Base-by-base conservation (phyloP, 345 rosid species). In the Populus ilicifolia region DNA sequence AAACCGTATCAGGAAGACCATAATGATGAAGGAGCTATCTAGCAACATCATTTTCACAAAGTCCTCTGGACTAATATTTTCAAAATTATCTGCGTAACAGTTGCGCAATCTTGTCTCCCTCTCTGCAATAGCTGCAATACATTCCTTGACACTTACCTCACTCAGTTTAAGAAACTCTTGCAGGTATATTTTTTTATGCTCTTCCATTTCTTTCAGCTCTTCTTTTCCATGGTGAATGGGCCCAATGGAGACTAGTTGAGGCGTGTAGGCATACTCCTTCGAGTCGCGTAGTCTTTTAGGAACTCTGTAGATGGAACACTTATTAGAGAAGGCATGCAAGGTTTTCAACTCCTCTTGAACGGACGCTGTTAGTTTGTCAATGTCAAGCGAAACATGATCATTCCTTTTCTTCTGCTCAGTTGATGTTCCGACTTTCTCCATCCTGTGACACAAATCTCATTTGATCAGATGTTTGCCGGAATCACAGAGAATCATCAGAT, bases 291-390 rank as follows among this genome's bases (percentile, higher is more conserved):
- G 50, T 62, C 75, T 33, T 23, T 71, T 71, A 29, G 80, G 80
- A 33, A 78, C 80, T 64, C 75, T 71, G 33, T 78, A 78, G 14
- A 78, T 71, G 21, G 75, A 78, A 21, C 78, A 41, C 8, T 64
- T 20, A 6, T 30, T 0, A 6, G 78, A 75, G 38, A 75, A 43
- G 23, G 66, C 39, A 38, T 46, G 23, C 25, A 67, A 52, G 50
- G 12, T 50, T 20, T 35, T n/a, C 44, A 75, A 7, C 71, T 61
- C 56, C 2, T 0, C 17, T 27, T 9, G 23, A 72, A 75, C 16
- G 17, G 78, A 75, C n/a, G n/a, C 14, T 46, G 23, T 21, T 59
- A 75, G 33, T 62, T 29, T 23, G 33, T 44, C 13, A 1, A 27
- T 62, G 27, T 41, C 25, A 61, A 62, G 20, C 18, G 69, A 62